Base-by-base conservation (phyloP, 2,329 filamentous ascomycete species). In the Ophiobolus disseminans region DNA sequence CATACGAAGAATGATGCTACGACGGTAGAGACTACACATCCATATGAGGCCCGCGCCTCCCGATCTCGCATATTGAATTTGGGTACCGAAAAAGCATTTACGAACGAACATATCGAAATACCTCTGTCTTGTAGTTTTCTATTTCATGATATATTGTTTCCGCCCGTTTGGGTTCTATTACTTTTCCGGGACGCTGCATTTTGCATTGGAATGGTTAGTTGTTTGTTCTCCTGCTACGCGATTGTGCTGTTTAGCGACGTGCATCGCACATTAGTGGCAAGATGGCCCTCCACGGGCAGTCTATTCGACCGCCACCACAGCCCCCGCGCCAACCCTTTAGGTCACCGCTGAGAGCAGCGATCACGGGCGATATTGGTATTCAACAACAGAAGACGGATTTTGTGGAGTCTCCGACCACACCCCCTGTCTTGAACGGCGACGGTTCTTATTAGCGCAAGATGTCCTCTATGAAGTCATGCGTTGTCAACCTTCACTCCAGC, bases 1-100 rank as follows among this genome's bases (percentile, higher is more conserved):
- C 61, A 68, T 72, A 72, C 66, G 69, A 72, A 66, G 69, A 70
- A 72, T 69, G 69, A 72, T 67, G 68, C 69, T 65, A 72, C 66
- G 69, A 70, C 61, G 60, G 69, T 73, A 73, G 70, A 73, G 63
- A 70, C 57, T 66, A 66, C 58, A 70, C 60, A 70, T 60, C 60
- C 58, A 64, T 46, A 63, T 49, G 58, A 62, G 62, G 68, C 66
- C 55, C 66, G 53, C 65, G 57, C 62, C 59, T 38, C 64, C 59
- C 55, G 46, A 58, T 53, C 60, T 62, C 60, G 60, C 60, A 65
- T 68, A 36, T 59, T 63, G 56, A 45, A 60, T 53, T 65, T 66
- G 64, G 63, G 55, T 66, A 64, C 47, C 51, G 61, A 62, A 68
- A 65, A 66, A 66, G 63, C 62, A 66, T 68, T 63, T 63, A n/a